Percentiles rank a stretch among this genome's conserved stretches.
These are phyloP conservation scores for Dendrothele bispora DNA, from an alignment of 768 basidiomycete genomes.

Conservation along the genomic window DNA sequence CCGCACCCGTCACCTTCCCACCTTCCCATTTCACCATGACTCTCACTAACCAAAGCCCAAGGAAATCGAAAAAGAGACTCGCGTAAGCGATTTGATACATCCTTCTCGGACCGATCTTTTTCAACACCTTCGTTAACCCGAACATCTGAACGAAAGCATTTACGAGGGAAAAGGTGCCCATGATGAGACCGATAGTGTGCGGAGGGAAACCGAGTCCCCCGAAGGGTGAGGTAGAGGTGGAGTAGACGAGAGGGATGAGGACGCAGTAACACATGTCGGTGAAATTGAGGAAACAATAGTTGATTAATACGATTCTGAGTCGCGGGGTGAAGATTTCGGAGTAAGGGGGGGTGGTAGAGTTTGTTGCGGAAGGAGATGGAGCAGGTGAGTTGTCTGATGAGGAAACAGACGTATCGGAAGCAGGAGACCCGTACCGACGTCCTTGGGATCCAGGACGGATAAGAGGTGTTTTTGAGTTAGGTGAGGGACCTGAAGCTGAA, in stretches of 20 bases:
- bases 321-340: constrained; percentile 21
- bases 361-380: background rate
- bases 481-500: background rate
- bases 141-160: constrained; percentile 56
- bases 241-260: constrained; percentile 27
- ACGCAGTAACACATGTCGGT: constrained; percentile 26
- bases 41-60: background rate
- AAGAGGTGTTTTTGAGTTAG: constrained; percentile 11
- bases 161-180: constrained; percentile 45
- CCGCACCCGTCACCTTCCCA: constrained; percentile 27
- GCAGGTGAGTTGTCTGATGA: background rate
- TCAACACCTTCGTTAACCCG: constrained; percentile 50
- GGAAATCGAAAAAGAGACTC: constrained; percentile 22
- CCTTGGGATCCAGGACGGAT: background rate
- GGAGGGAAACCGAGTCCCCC: constrained; percentile 56
- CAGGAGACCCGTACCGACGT: constrained; percentile 1
- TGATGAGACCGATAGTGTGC: constrained; percentile 48
- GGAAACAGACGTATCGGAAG: background rate
- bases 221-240: constrained; percentile 47
- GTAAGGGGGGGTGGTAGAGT: constrained; percentile 13
- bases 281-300: constrained; percentile 27
- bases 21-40: constrained; percentile 31
- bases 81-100: constrained; percentile 41
- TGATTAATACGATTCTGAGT: constrained; percentile 22
- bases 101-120: constrained; percentile 53